Percentiles rank a stretch among this genome's conserved stretches.
Evolutionary conservation across 2,329 filamentous ascomycete species (phyloP).

Genomic region (Talaromyces sp.): DNA sequence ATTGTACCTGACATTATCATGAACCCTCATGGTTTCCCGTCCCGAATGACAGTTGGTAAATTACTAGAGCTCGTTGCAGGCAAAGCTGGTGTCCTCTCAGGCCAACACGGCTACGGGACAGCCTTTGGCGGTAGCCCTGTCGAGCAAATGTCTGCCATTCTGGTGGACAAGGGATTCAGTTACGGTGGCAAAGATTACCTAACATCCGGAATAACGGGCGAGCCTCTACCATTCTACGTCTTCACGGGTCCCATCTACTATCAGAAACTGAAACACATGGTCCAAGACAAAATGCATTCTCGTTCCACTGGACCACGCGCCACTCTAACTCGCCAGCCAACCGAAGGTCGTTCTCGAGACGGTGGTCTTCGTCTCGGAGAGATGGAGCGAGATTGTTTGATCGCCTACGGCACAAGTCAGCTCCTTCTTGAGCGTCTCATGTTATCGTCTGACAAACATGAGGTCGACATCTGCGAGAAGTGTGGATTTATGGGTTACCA

Average conservation of each 20-base stretch:
- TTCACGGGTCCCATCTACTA: conserved; percentile 99
- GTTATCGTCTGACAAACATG: conserved; percentile 86
- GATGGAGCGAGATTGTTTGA: conserved; percentile 98
- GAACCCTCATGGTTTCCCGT: conserved; percentile 99
- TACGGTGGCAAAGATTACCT: conserved; percentile 98
- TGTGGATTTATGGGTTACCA: conserved; percentile 96
- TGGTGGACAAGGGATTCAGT: conserved; percentile 86
- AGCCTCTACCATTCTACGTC: conserved; percentile 90
- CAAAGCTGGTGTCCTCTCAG: conserved; percentile 85
- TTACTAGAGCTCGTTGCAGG: conserved; percentile 92
- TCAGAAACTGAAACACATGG: conserved; percentile 99
- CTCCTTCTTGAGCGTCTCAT: conserved; percentile 89
- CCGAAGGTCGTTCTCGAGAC: conserved; percentile 88
- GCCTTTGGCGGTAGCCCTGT: conserved; percentile 81
- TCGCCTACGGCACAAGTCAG: conserved; percentile 93
- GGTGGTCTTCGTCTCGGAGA: conserved; percentile 92
- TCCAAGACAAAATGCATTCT: conserved; percentile 99
- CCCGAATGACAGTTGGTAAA: conserved; percentile 98
- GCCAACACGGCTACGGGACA: conserved; percentile 85
- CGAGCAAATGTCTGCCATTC: conserved; percentile 81
- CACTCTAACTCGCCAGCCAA: conserved; percentile 91
- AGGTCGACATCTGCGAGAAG: conserved; percentile 88
- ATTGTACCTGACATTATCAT: conserved; percentile 99
- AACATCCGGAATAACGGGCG: conserved; percentile 91
- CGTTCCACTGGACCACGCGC: conserved; percentile 85